Evolutionary conservation across 2,329 filamentous ascomycete genomes (phyloP), one percentile per base, ranked within the genome.

Genomic region (Pseudogymnoascus destructans): DNA sequence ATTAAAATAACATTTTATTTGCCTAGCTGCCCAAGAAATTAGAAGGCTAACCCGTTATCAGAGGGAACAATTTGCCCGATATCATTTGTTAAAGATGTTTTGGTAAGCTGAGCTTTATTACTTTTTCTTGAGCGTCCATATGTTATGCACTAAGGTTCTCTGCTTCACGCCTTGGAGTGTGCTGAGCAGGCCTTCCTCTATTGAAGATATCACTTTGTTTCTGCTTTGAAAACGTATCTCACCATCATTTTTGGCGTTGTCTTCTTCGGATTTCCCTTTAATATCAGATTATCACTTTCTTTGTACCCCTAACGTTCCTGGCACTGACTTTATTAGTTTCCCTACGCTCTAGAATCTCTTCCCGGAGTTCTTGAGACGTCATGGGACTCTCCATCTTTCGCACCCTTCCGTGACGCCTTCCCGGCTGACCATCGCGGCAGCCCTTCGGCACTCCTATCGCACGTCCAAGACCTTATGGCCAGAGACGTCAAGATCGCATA

Each of bases 31-130:
- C 23, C 5, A 52, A 30, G 23, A 30, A 52, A 30, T 30, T 8
- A 52, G n/a, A 27, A 11, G n/a, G 42, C 23, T 52, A 11, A 52
- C 9, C 9, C 2, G 9, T 27, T 23, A 52, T 58, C 61, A 91
- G 87, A 91, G 78, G 87, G 87, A 62, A 91, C 87, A 55, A 83
- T 91, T 63, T 90, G 86, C 71, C 85, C 86, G 65, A 89, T 91
- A 70, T 88, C 85, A 65, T 91, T 91, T 72, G 87, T 91, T 72
- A 88, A 88, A 73, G 85, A 90, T 70, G 81, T 87, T 63, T 75
- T 91, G 74, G 87, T 91, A 81, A 80, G 86, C 74, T 60, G 62
- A 15, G 9, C 23, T 36, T 56, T 33, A 35, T 49, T 59, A 57
- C 55, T 27, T 68, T 58, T 35, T 63, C 55, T 40, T 59, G 60